Evolutionary conservation across 139 green algal genomes (phyloP), one percentile per base, ranked within the genome.

Genomic region (Auxenochlorella pyrenoidosa): DNA sequence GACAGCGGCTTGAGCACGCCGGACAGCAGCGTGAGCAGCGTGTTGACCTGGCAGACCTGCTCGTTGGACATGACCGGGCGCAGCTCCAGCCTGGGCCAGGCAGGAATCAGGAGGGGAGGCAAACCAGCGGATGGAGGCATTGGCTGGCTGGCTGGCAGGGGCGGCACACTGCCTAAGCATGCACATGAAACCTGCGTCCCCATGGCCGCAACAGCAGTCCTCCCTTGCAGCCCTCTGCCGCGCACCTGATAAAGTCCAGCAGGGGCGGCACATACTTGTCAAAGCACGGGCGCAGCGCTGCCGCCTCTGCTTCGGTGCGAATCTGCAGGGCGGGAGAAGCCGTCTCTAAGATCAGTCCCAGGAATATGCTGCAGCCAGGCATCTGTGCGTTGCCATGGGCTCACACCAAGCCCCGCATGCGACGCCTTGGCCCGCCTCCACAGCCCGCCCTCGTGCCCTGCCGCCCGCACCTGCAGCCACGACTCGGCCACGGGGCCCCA

Each of bases 41-140:
- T 97, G 79, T 87, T 88, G 30, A 98, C 93, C 72, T 93, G 90
- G 93, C 94, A 97, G 0, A 97, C 95, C 26, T 73, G 73, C 92
- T 99, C 94, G 75, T 96, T 98, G 94, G 94, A 94, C 93, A 98
- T 96, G 28, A 98, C 93, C 1, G 94, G 92, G 80, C 92, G 93
- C 47, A 94, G 86, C 85, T 96, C 94, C 77, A 97, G 36, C 59
- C 95, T 88, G 90, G 75, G 95, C 60, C 19, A 3, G 21, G 59
- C 15, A 65, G 54, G 75, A 5, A 65, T 28, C 1, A 34, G 30
- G 5, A 30, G 44, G 44, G 43, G 13, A 47, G 41, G 43, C 12
- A 21, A 51, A 38, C 16, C 2, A 43, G 5, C 30, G 68, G 68
- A 43, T 28, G 68, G 32, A 34, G 32, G 32, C 21, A 71, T 32